phyloP scores from a whole-genome alignment of 2,329 filamentous ascomycete species.

The Paracoccidioides brasiliensis region DNA sequence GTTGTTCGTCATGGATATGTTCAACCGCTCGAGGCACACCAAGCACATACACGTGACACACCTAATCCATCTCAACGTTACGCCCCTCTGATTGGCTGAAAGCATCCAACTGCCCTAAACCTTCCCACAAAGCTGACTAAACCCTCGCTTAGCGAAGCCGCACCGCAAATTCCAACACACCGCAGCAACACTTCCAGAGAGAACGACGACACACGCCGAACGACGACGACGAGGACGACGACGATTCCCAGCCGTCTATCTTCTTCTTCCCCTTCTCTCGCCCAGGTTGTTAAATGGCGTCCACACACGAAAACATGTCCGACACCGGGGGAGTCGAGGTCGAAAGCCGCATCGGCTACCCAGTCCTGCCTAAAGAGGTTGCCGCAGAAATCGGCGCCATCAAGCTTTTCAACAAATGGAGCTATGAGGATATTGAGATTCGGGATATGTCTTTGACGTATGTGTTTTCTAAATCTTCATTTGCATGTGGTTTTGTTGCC shows the following conservation, averaged over 20 bases:
- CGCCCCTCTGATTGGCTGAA: too few relatives aligned
- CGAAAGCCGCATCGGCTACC: slow-evolving; percentile 59
- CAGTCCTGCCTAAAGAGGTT: slow-evolving; percentile 87
- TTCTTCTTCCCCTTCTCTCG: slow-evolving; percentile 23
- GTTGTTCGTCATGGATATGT: background rate
- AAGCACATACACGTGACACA: background rate
- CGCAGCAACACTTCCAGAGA: slow-evolving; percentile 10
- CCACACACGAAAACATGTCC: slow-evolving; percentile 56
- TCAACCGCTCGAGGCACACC: background rate
- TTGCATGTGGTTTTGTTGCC: background rate
- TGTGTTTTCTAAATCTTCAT: slow-evolving; percentile 30
- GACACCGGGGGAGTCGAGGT: slow-evolving; percentile 90
- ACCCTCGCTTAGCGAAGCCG: slow-evolving; percentile 28
- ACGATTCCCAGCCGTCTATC: slow-evolving; percentile 13
- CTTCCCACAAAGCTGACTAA: slow-evolving; percentile 21
- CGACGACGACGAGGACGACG: slow-evolving; percentile 15
- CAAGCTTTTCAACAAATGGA: slow-evolving; percentile 98
- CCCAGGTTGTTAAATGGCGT: slow-evolving; percentile 27
- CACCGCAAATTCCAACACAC: slow-evolving; percentile 27
- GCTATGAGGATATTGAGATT: slow-evolving; percentile 98
- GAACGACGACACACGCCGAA: background rate
- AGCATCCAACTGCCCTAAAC: slow-evolving; percentile 22
- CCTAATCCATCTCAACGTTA: too few relatives aligned
- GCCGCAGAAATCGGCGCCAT: slow-evolving; percentile 76
- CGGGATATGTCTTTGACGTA: slow-evolving; percentile 99